Evolutionary conservation across 306 rosid genomes (phyloP).

Genomic region (Astragalus membranaceus): DNA sequence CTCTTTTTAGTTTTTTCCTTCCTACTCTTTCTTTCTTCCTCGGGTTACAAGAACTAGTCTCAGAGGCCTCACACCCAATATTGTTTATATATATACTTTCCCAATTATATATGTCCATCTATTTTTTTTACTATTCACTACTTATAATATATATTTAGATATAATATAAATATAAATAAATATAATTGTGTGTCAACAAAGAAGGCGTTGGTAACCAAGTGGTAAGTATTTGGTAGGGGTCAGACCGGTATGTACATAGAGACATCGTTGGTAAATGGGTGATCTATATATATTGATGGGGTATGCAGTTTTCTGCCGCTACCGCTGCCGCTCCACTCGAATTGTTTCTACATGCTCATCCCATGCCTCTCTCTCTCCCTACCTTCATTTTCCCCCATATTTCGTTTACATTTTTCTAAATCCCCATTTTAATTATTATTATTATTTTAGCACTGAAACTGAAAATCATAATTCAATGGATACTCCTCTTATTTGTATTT

Average conservation of each 20-base stretch:
- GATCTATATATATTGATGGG: conserved; percentile 29
- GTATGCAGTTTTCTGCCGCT: conserved; percentile 45
- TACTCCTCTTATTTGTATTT: neutral
- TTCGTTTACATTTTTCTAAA: neutral
- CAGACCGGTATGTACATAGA: too few species aligned
- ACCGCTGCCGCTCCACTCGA: too few species aligned
- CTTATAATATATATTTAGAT: too few species aligned
- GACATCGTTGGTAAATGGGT: conserved; percentile 24
- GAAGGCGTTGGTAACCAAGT: conserved; percentile 18
- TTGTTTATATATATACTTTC: conserved; percentile 15
- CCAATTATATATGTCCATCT: neutral
- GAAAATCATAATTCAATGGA: neutral
- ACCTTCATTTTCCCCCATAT: neutral
- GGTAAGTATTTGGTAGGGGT: too few species aligned
- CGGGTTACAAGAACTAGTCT: conserved; percentile 31
- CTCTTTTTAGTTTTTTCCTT: neutral
- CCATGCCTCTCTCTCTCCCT: conserved; percentile 44
- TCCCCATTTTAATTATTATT: neutral
- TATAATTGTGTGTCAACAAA: conserved; percentile 5
- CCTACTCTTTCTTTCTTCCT: conserved; percentile 15
- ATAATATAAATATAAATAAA: too few species aligned
- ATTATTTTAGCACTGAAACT: neutral
- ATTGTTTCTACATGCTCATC: conserved; percentile 37
- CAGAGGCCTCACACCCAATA: conserved; percentile 1
- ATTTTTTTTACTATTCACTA: neutral